Conservation (phyloP, 352 stramenopile genomes). For the Phytophthora rubi region DNA sequence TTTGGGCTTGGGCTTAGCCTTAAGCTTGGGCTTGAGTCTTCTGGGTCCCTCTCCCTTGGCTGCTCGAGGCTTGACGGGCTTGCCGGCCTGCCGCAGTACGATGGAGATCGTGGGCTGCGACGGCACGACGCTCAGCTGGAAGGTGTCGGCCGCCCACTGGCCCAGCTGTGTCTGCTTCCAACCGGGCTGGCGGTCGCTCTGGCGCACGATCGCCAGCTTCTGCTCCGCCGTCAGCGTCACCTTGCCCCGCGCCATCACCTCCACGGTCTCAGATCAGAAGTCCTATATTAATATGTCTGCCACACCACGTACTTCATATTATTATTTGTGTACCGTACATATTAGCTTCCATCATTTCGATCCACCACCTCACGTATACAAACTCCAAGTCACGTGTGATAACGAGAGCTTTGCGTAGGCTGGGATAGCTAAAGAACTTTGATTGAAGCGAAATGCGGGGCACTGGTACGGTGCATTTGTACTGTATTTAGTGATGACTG, state of each 20-base stretch:
- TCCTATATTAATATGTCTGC: no score
- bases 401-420: no score
- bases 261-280: no score
- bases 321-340: no score
- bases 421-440: no score
- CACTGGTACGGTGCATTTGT: no score
- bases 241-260: not conserved
- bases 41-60: constrained; percentile 43
- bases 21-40: not conserved
- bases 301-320: no score
- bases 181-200: constrained; percentile 66
- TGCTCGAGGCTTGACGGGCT: constrained; percentile 37
- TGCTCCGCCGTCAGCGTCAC: constrained; percentile 69
- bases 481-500: no score
- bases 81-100: constrained; percentile 64
- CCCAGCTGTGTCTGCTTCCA: constrained; percentile 70
- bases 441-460: no score
- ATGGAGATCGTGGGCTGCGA: constrained; percentile 83
- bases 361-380: no score
- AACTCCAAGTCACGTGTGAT: no score
- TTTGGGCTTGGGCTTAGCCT: constrained; percentile 35
- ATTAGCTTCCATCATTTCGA: no score
- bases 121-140: constrained; percentile 55
- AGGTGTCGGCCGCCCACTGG: constrained; percentile 69
- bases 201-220: constrained; percentile 69